These are phyloP conservation scores for Jimgerdemannia lactiflua DNA, from an alignment of 192 early-diverging fungal genomes.

Conservation along the genomic window DNA sequence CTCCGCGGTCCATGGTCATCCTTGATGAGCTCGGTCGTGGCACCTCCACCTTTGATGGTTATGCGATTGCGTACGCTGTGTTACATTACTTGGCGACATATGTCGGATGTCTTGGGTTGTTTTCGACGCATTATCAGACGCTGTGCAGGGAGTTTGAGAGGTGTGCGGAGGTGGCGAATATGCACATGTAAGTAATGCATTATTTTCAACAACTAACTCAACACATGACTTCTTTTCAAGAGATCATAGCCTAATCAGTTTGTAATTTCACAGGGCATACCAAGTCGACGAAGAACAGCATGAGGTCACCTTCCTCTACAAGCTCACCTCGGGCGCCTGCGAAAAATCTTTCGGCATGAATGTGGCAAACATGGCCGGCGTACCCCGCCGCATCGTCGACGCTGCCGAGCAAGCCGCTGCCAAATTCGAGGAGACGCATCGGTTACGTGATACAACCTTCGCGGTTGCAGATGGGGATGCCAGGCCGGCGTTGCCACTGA, in stretches of 20 bases:
- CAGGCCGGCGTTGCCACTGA: constrained; percentile 3
- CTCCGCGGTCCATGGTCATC: constrained; percentile 87
- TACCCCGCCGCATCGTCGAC: constrained; percentile 69
- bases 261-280: constrained; percentile 44
- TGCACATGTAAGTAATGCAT: constrained; percentile 72
- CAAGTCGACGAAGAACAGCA: constrained; percentile 75
- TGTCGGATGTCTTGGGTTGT: constrained; percentile 86
- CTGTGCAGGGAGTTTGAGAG: constrained; percentile 83
- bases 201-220: constrained; percentile 17
- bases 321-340: constrained; percentile 79
- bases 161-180: constrained; percentile 74
- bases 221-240: neutral
- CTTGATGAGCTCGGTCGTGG: constrained; percentile 98
- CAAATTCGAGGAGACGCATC: constrained; percentile 65
- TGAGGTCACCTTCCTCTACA: constrained; percentile 96
- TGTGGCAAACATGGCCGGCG: constrained; percentile 94
- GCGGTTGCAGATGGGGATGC: constrained; percentile 6
- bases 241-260: neutral
- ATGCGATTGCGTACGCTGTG: constrained; percentile 92
- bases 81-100: constrained; percentile 80
- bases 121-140: constrained; percentile 95
- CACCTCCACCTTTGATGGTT: constrained; percentile 95
- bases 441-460: constrained; percentile 18
- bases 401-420: constrained; percentile 69
- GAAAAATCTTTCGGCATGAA: constrained; percentile 98